Percentiles rank a stretch among this genome's conserved stretches.
These are phyloP conservation scores for Leccinum fibrillosum DNA, from an alignment of 768 basidiomycete genomes.

Conservation along the genomic window DNA sequence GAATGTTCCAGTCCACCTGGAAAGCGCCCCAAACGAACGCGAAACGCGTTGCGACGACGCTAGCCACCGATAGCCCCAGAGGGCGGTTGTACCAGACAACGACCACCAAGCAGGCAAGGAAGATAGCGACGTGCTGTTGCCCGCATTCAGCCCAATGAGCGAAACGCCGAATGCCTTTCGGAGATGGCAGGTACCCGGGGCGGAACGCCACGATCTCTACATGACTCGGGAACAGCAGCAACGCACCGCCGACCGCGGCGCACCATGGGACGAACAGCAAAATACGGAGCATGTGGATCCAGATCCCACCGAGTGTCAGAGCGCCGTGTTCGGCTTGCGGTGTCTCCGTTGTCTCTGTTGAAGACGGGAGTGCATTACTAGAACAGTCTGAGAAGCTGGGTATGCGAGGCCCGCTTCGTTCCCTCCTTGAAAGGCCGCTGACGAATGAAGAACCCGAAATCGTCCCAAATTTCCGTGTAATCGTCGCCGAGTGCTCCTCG, in stretches of 20 bases:
- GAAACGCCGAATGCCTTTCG: slow-evolving; percentile 34
- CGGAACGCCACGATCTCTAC: slow-evolving; percentile 28
- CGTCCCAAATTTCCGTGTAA: slow-evolving; percentile 24
- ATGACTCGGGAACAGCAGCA: slow-evolving; percentile 29
- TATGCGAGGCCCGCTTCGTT: slow-evolving; percentile 11
- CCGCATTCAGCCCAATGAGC: slow-evolving; percentile 37
- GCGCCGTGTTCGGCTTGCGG: not conserved
- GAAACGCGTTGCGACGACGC: slow-evolving; percentile 19
- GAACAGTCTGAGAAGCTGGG: slow-evolving; percentile 9
- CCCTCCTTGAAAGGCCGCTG: slow-evolving; percentile 4
- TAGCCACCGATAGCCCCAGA: slow-evolving; percentile 21
- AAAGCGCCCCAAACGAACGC: slow-evolving; percentile 29
- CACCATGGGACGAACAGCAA: slow-evolving; percentile 37
- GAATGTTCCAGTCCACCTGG: slow-evolving; percentile 20
- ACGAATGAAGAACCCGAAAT: slow-evolving; percentile 21
- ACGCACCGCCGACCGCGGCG: slow-evolving; percentile 30
- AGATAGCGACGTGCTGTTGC: slow-evolving; percentile 33
- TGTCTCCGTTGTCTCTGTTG: not conserved
- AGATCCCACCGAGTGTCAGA: not conserved
- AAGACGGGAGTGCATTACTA: not conserved
- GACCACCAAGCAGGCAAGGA: slow-evolving; percentile 22
- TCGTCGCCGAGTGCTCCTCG: not conserved
- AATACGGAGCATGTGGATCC: slow-evolving; percentile 9
- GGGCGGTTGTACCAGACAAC: slow-evolving; percentile 18
- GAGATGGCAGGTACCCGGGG: slow-evolving; percentile 28